These are phyloP conservation scores for Yamadazyma diospyri DNA, from an alignment of 1,139 yeast species.

Conservation along the genomic window DNA sequence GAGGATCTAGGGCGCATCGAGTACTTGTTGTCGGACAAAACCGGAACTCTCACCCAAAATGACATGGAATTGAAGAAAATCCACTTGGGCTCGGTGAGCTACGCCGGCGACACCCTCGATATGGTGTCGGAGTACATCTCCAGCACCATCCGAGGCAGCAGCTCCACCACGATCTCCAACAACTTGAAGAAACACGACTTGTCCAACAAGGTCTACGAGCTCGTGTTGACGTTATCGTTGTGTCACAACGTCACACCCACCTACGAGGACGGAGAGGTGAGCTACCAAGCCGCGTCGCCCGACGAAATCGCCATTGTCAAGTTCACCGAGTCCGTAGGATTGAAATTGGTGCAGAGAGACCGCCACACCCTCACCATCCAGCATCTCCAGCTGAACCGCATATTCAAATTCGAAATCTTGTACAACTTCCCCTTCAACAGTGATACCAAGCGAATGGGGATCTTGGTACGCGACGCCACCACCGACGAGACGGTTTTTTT, in stretches of 20 bases:
- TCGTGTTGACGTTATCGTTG: conserved; percentile 76
- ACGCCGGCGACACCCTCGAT: conserved; percentile 89
- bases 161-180: conserved; percentile 13
- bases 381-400: conserved; percentile 57
- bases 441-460: conserved; percentile 96
- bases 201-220: conserved; percentile 71
- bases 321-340: conserved; percentile 83
- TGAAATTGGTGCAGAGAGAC: conserved; percentile 77
- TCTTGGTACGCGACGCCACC: conserved; percentile 62
- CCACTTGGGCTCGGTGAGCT: conserved; percentile 89
- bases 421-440: conserved; percentile 92
- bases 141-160: conserved; percentile 19
- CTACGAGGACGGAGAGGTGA: conserved; percentile 27
- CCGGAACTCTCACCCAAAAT: conserved; percentile 96
- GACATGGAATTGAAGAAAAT: conserved; percentile 96
- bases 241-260: conserved; percentile 88
- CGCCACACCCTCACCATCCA: conserved; percentile 66
- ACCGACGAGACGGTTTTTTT: conserved; percentile 77
- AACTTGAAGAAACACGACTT: conserved; percentile 50
- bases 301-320: conserved; percentile 97
- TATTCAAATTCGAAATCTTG: conserved; percentile 61
- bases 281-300: conserved; percentile 97
- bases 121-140: conserved; percentile 71
- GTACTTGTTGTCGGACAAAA: conserved; percentile 87
- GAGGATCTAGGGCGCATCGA: conserved; percentile 97